Evolutionary conservation across 2,329 filamentous ascomycete genomes (phyloP).

Genomic region (Didymosphaeria variabile): DNA sequence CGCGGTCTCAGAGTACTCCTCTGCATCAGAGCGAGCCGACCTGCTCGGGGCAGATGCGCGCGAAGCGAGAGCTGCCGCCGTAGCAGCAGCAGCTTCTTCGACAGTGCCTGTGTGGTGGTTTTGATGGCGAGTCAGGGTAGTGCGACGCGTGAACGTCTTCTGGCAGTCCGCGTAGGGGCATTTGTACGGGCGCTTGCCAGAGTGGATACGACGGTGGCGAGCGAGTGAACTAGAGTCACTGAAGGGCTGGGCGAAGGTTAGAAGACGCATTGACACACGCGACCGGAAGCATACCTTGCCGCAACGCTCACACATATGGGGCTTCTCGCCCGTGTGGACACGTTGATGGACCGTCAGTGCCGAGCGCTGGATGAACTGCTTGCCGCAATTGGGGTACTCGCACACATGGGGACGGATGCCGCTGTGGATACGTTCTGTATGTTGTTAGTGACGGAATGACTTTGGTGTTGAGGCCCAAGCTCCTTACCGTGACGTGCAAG

Average conservation of each 20-base stretch:
- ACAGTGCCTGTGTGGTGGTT: conserved; percentile 96
- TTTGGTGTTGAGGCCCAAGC: conserved; percentile 43
- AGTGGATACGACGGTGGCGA: conserved; percentile 92
- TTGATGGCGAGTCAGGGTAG: conserved; percentile 93
- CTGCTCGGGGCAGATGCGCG: conserved; percentile 57
- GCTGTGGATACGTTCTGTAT: conserved; percentile 89
- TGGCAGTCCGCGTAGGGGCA: conserved; percentile 97
- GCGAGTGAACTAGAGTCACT: conserved; percentile 96
- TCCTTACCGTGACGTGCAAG: conserved; percentile 89
- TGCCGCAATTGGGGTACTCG: conserved; percentile 86
- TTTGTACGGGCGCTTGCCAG: conserved; percentile 94
- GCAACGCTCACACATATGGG: conserved; percentile 96
- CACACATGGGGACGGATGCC: conserved; percentile 91
- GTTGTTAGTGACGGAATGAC: conserved; percentile 41
- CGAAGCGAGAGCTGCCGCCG: conserved; percentile 81
- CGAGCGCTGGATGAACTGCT: conserved; percentile 96
- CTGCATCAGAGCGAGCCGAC: conserved; percentile 72
- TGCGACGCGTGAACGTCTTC: conserved; percentile 96
- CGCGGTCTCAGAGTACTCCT: conserved; percentile 74
- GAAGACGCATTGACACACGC: conserved; percentile 17
- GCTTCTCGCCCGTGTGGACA: conserved; percentile 97
- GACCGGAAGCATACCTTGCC: conserved; percentile 75
- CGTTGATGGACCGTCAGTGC: conserved; percentile 94
- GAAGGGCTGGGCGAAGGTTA: conserved; percentile 73
- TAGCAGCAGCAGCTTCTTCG: conserved; percentile 89